Base-by-base conservation (phyloP, 306 rosid genomes). In the Carpinus viminea region DNA sequence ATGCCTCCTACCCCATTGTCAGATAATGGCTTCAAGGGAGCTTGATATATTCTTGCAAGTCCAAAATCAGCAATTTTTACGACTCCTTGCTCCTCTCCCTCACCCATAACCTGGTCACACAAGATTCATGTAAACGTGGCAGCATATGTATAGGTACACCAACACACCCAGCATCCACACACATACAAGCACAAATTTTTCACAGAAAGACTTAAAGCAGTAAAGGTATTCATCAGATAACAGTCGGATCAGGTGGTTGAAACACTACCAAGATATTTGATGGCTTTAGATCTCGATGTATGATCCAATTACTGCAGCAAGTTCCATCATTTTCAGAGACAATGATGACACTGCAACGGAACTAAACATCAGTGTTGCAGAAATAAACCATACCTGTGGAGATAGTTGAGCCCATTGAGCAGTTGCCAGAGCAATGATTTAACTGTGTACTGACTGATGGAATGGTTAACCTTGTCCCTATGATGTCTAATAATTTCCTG, bases 41-140 rank as follows among this genome's bases (percentile, higher is more conserved):
- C 97, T 83, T 90, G 98, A 82, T 90, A 94, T 88, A 94, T 87
- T 84, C 98, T 92, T 70, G 98, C 98, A 85, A 94, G 98, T 83
- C 98, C 98, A 86, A 94, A 94, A 89, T 94, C 98, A 46, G 97
- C 98, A 83, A 94, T 88, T 87, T 94, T 94, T 69, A 94, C 89
- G 82, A 92, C 85, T 48, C 98, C 98, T 34, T 86, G 97, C 66
- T 94, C 98, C 85, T 94, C 98, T 57, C 77, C 93, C 2, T 94
- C 98, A 20, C 98, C 98, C 97, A 91, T 94, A 81, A 92, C 98
- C 98, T 94, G 80, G 55, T 77, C 16, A 69, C 53, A 53, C 53
- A 85, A 56, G 31, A 72, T 68, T 70, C 17, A n/a, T 0, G 68
- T 47, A 79, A 47, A 78, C 71, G 74, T 62, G 73, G 50, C 60